phyloP scores from a whole-genome alignment of 306 rosid species.

The Inga oerstediana region DNA sequence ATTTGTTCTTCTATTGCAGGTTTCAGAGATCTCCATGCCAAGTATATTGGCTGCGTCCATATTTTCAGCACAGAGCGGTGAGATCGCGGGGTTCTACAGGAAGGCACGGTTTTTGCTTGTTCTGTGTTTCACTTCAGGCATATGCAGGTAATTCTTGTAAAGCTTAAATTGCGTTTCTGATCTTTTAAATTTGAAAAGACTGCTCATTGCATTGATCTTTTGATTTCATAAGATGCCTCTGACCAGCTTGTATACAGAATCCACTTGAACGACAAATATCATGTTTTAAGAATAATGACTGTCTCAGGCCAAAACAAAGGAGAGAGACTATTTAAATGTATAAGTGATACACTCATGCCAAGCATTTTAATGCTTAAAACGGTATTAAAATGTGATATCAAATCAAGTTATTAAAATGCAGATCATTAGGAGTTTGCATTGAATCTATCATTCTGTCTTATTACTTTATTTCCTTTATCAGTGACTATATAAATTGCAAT shows the following conservation, averaged over 20 bases:
- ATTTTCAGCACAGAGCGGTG: constrained; percentile 74
- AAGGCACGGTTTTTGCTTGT: constrained; percentile 52
- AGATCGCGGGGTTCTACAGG: constrained; percentile 52
- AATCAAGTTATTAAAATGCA: neutral
- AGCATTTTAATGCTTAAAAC: neutral
- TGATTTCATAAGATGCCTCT: neutral
- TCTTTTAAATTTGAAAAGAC: neutral
- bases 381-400: neutral
- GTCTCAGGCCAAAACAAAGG: neutral
- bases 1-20: constrained; percentile 44
- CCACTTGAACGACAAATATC: neutral
- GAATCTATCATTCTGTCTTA: neutral
- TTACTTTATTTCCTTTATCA: neutral
- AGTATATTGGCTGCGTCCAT: constrained; percentile 65
- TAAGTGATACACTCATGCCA: neutral
- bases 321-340: neutral
- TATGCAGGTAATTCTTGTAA: constrained; percentile 62
- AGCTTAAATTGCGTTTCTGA: constrained; percentile 14
- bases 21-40: constrained; percentile 82
- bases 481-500: neutral
- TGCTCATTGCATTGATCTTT: neutral
- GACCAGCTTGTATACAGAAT: neutral
- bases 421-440: neutral
- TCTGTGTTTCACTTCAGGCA: constrained; percentile 67
- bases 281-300: neutral